Conservation (phyloP, 352 stramenopile genomes). For the Phytophthora cajani region DNA sequence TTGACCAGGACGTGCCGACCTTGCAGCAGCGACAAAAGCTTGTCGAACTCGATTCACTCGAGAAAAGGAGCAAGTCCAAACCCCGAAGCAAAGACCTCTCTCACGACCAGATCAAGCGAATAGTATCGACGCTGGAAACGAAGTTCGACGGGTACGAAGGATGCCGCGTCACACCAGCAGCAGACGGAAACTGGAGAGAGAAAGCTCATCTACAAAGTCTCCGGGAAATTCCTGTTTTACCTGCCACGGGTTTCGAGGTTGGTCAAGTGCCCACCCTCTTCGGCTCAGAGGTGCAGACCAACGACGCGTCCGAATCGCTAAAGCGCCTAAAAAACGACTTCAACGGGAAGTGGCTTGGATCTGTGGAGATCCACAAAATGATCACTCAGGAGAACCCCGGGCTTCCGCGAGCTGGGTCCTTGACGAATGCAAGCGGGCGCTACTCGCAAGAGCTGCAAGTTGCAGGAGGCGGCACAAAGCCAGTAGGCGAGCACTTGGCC, state of each 20-base stretch:
- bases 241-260: constrained; percentile 65
- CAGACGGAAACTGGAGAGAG: constrained; percentile 68
- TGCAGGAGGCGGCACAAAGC: constrained; percentile 33
- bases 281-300: constrained; percentile 45
- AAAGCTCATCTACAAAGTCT: constrained; percentile 58
- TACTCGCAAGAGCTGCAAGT: constrained; percentile 79
- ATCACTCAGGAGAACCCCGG: constrained; percentile 68
- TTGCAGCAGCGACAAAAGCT: constrained; percentile 77
- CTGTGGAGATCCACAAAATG: constrained; percentile 64
- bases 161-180: constrained; percentile 63
- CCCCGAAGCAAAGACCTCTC: constrained; percentile 70
- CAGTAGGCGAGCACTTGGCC: constrained; percentile 43
- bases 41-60: constrained; percentile 66
- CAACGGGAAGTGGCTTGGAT: constrained; percentile 70
- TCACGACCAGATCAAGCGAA: constrained; percentile 62
- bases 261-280: constrained; percentile 61
- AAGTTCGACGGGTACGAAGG: constrained; percentile 83
- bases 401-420: constrained; percentile 53
- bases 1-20: constrained; percentile 60
- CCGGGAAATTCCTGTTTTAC: constrained; percentile 69
- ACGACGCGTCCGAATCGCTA: constrained; percentile 50
- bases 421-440: constrained; percentile 77
- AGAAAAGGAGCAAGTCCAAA: constrained; percentile 81
- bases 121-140: constrained; percentile 69
- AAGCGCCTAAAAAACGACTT: constrained; percentile 54